Conservation (phyloP, 139 green algal genomes). For the Volvox africanus region DNA sequence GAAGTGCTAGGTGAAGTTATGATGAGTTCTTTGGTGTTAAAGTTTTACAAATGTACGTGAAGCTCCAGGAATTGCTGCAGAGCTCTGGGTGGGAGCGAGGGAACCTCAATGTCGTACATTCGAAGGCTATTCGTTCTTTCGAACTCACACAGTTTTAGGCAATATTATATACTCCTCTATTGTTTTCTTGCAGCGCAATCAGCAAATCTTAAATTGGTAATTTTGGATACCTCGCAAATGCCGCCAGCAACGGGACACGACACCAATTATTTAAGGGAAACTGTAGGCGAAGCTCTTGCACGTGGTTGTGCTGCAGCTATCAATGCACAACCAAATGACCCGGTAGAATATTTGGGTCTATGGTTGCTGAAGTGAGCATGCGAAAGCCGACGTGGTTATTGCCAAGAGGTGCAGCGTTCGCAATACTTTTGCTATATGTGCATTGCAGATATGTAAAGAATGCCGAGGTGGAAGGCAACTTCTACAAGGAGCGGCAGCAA, state of each 20-base stretch:
- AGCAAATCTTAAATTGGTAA: not conserved
- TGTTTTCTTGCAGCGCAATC: too few relatives aligned
- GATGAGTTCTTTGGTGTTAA: too few relatives aligned
- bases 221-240: conserved; percentile 7
- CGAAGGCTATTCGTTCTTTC: not conserved
- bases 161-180: not conserved
- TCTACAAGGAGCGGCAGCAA: conserved; percentile 48
- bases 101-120: not conserved
- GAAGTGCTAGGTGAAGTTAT: too few relatives aligned
- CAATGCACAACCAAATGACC: conserved; percentile 59
- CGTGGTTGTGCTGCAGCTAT: conserved; percentile 55
- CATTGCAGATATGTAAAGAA: conserved; percentile 64
- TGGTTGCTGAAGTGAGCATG: conserved; percentile 61
- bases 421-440: not conserved
- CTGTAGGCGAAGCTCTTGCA: conserved; percentile 61
- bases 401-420: not conserved
- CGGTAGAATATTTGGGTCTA: conserved; percentile 63
- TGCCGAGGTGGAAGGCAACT: conserved; percentile 59
- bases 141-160: not conserved
- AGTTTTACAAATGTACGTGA: too few relatives aligned
- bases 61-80: too few relatives aligned
- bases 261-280: conserved; percentile 56
- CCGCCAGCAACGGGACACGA: conserved; percentile 26
- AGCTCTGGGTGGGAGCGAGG: too few relatives aligned
- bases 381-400: not conserved